Conservation (phyloP, 164 flowering plant genomes). For the Berberis thunbergii region DNA sequence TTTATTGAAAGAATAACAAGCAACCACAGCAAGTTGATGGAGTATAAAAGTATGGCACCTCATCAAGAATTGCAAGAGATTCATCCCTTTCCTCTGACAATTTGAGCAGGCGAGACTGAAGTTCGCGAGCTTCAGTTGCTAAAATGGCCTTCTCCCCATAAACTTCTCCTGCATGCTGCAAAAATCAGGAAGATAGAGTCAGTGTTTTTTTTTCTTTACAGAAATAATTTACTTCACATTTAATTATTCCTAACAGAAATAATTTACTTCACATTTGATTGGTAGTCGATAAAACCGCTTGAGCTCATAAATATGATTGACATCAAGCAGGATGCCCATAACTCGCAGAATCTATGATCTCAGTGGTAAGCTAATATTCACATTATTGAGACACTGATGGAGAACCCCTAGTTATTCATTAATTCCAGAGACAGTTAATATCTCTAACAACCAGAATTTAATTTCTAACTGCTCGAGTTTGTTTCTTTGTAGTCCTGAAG, state of each 20-base stretch:
- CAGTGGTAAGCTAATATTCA: too few species aligned
- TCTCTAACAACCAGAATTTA: too few species aligned
- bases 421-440: too few species aligned
- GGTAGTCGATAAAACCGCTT: background rate
- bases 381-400: too few species aligned
- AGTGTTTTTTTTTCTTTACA: background rate
- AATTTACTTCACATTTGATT: background rate
- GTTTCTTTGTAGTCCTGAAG: too few species aligned
- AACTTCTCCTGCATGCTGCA: slow-evolving; percentile 87
- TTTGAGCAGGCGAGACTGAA: slow-evolving; percentile 57
- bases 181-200: slow-evolving; percentile 3
- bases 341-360: background rate
- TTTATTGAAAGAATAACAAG: background rate
- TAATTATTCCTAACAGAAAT: background rate
- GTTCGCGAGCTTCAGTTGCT: slow-evolving; percentile 81
- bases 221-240: too few species aligned
- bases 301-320: background rate
- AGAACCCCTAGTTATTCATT: too few species aligned
- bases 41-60: slow-evolving; percentile 33
- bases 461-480: too few species aligned
- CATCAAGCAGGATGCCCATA: background rate
- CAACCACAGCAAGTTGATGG: background rate
- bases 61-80: slow-evolving; percentile 61
- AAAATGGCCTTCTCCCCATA: slow-evolving; percentile 86
- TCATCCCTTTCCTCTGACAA: slow-evolving; percentile 66